Evolutionary conservation across 2,329 filamentous ascomycete species (phyloP).

Genomic region (Pseudocercospora pini-densiflorae): DNA sequence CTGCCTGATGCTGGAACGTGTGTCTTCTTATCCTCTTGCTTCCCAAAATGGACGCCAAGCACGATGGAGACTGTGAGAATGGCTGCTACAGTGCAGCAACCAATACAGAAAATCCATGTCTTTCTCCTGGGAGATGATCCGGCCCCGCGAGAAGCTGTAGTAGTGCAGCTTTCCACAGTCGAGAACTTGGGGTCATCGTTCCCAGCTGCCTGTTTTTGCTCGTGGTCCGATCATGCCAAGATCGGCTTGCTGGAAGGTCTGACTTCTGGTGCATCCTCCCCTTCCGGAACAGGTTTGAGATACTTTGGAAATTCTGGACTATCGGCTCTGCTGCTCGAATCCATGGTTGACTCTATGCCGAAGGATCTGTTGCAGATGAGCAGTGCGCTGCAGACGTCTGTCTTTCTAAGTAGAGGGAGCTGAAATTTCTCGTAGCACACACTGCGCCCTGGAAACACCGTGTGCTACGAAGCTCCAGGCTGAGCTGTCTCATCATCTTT

Average conservation of each 20-base stretch:
- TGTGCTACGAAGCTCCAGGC: background rate
- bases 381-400: background rate
- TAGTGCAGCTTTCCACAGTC: background rate
- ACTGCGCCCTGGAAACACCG: background rate
- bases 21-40: background rate
- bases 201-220: background rate
- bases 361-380: background rate
- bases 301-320: background rate
- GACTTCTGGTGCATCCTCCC: background rate
- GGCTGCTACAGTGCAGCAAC: background rate
- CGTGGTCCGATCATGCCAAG: background rate
- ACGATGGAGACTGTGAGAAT: background rate
- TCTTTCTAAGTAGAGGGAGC: background rate
- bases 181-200: background rate
- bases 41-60: slow-evolving; percentile 3
- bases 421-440: background rate
- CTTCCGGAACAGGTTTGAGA: background rate
- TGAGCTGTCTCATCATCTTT: background rate
- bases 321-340: background rate
- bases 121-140: background rate
- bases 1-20: background rate
- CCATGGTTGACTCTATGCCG: background rate
- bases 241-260: background rate
- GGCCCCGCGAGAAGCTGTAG: background rate
- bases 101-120: background rate